A percentile compares a stretch with the other conserved stretches of the same genome.
phyloP scores from a whole-genome alignment of 176 grass and related monocot species.

The Lolium perenne region DNA sequence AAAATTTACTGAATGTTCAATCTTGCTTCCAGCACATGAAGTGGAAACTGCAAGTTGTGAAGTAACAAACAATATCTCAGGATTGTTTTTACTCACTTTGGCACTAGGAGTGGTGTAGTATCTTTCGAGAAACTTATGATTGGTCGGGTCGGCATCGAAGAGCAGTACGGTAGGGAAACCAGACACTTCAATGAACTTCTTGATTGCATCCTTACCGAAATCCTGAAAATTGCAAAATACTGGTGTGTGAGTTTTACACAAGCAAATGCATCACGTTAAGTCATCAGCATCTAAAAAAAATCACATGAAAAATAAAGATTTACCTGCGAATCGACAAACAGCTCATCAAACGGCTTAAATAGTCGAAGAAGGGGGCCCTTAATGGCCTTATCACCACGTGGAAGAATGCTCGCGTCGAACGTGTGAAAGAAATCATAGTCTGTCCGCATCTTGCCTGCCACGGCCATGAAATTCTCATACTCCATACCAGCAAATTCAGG shows the following conservation, averaged over 20 bases:
- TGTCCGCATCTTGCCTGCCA: conserved; percentile 67
- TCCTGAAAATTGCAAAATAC: conserved; percentile 51
- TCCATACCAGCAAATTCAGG: conserved; percentile 69
- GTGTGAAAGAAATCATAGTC: conserved; percentile 92
- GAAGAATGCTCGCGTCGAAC: conserved; percentile 62
- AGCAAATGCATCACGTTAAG: conserved; percentile 6
- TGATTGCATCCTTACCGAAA: conserved; percentile 67
- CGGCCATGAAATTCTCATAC: conserved; percentile 71
- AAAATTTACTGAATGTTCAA: not conserved
- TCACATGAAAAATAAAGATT: conserved; percentile 14
- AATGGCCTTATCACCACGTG: conserved; percentile 56
- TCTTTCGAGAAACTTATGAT: conserved; percentile 80
- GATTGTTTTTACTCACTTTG: conserved; percentile 67
- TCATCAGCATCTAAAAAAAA: not conserved
- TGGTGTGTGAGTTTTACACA: conserved; percentile 23
- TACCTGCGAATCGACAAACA: conserved; percentile 83
- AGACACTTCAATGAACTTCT: conserved; percentile 78
- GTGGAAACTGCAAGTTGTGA: conserved; percentile 12
- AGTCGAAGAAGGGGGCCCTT: conserved; percentile 70
- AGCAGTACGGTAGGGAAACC: conserved; percentile 73
- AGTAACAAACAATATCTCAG: not conserved
- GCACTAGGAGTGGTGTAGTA: conserved; percentile 60
- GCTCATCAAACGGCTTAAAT: conserved; percentile 95
- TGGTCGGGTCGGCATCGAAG: conserved; percentile 62
- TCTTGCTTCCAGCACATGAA: not conserved